phyloP scores from a whole-genome alignment of 2,329 filamentous ascomycete species.

The Meredithiella fracta region DNA sequence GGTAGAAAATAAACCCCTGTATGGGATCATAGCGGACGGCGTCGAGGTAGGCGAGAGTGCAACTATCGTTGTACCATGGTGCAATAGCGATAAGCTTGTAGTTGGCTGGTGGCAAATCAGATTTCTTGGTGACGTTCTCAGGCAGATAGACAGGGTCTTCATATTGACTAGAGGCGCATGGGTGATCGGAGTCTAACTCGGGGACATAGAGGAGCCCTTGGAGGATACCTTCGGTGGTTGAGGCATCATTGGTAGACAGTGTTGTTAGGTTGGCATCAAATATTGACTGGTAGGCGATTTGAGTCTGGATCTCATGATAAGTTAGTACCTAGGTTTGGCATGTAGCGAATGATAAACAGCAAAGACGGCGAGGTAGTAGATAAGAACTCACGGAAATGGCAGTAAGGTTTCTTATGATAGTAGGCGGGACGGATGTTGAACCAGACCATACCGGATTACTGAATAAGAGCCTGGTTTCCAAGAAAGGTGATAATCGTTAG shows the following conservation, averaged over 20 bases:
- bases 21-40: conserved; percentile 41
- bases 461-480: conserved; percentile 34
- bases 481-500: not conserved
- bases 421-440: conserved; percentile 33
- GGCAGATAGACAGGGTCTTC: conserved; percentile 42
- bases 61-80: conserved; percentile 65
- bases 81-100: conserved; percentile 68
- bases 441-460: conserved; percentile 41
- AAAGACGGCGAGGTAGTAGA: not conserved
- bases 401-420: conserved; percentile 40
- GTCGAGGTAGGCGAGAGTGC: conserved; percentile 55
- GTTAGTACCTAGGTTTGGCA: conserved; percentile 14
- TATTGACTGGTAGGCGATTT: conserved; percentile 37
- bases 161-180: conserved; percentile 46
- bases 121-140: conserved; percentile 53
- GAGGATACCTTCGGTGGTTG: conserved; percentile 42
- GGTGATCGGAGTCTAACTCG: conserved; percentile 38
- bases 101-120: conserved; percentile 50
- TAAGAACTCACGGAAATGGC: conserved; percentile 33
- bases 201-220: conserved; percentile 78
- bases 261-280: conserved; percentile 51
- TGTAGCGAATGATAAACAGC: not conserved
- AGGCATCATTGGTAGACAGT: conserved; percentile 51
- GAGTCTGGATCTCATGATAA: conserved; percentile 20
- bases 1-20: conserved; percentile 48